Percentiles rank a stretch among this genome's conserved stretches.
phyloP scores from a whole-genome alignment of 345 rosid genomes.

The Jatropha curcas region DNA sequence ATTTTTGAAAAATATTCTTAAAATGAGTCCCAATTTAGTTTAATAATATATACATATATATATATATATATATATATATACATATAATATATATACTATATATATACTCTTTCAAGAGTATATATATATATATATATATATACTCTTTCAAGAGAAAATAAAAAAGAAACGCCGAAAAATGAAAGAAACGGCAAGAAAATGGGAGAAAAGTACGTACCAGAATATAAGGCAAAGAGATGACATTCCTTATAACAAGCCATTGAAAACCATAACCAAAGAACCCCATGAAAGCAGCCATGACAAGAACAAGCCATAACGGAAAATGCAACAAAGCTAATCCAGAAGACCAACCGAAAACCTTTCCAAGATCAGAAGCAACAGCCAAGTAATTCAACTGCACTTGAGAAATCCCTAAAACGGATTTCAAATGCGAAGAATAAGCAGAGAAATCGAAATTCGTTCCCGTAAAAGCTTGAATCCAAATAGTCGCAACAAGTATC shows the following conservation, averaged over 20 bases:
- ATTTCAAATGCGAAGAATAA: conserved; percentile 74
- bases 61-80: too few species aligned
- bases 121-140: too few species aligned
- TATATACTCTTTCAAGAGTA: too few species aligned
- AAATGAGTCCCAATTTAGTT: too few species aligned
- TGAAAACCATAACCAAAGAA: conserved; percentile 80
- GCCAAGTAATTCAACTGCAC: conserved; percentile 87
- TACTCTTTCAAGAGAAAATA: too few species aligned
- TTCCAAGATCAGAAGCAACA: conserved; percentile 93
- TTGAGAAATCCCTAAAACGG: conserved; percentile 79
- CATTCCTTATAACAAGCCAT: conserved; percentile 67
- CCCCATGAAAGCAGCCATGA: conserved; percentile 85
- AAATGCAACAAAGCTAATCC: conserved; percentile 78
- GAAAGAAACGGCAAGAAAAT: too few species aligned
- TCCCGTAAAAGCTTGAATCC: conserved; percentile 98
- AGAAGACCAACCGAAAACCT: conserved; percentile 92
- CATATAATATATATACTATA: too few species aligned
- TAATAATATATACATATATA: too few species aligned
- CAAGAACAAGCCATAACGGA: conserved; percentile 71
- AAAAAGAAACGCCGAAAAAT: too few species aligned
- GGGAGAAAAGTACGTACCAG: conserved; percentile 45
- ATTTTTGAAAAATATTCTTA: too few species aligned
- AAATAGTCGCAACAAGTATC: conserved; percentile 86
- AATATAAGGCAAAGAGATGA: conserved; percentile 72
- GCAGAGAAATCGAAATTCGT: conserved; percentile 97